Evolutionary conservation across 495 filamentous ascomycete species (phyloP).

Genomic region (Trichoderma asperelloides): DNA sequence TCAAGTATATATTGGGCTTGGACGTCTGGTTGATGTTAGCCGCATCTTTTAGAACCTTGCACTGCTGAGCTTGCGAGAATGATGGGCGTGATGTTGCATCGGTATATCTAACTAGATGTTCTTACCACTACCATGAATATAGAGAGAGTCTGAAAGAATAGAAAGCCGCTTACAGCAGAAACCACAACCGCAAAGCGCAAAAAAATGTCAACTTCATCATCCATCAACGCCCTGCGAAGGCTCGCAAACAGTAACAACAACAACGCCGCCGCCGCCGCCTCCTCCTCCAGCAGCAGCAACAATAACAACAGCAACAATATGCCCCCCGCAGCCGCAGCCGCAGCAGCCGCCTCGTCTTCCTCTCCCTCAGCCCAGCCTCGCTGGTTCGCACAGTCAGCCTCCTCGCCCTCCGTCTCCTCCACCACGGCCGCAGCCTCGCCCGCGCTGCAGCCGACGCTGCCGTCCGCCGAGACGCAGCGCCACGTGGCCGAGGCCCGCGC

Average conservation of each 20-base stretch:
- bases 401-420: slow-evolving; percentile 9
- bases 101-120: too few species aligned
- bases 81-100: too few species aligned
- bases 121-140: too few species aligned
- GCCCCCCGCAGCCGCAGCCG: slow-evolving; percentile 10
- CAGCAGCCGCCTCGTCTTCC: slow-evolving; percentile 12
- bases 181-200: not conserved
- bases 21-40: too few species aligned
- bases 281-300: not conserved
- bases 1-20: not conserved
- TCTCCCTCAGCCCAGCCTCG: not conserved
- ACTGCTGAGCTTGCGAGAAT: too few species aligned
- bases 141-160: too few species aligned
- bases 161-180: not conserved
- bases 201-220: not conserved
- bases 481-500: slow-evolving; percentile 56
- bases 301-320: not conserved
- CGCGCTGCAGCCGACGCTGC: slow-evolving; percentile 19
- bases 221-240: not conserved
- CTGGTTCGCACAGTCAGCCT: slow-evolving; percentile 11
- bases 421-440: slow-evolving; percentile 15
- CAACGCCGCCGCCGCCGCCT: too few species aligned
- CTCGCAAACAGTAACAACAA: not conserved
- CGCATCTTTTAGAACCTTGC: too few species aligned
- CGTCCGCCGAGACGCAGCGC: slow-evolving; percentile 31